phyloP scores from a whole-genome alignment of 2,329 filamentous ascomycete genomes.

The Tolypocladium ophioglossoides region DNA sequence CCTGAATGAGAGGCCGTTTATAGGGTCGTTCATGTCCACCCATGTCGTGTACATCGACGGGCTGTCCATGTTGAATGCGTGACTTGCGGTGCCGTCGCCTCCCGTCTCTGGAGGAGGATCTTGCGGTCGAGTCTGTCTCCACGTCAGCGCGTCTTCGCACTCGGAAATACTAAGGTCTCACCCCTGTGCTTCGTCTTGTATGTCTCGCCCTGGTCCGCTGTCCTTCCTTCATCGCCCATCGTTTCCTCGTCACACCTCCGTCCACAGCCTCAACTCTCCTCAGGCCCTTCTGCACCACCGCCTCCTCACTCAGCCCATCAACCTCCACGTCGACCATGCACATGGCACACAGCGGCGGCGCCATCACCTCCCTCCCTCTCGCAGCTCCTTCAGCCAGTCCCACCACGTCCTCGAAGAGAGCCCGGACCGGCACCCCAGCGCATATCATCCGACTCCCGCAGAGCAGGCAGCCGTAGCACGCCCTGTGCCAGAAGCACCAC shows the following conservation, averaged over 20 bases:
- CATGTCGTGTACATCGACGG: conserved; percentile 27
- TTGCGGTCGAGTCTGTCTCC: background rate
- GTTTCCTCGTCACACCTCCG: conserved; percentile 32
- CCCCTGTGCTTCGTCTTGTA: background rate
- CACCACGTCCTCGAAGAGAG: conserved; percentile 18
- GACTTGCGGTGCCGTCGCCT: background rate
- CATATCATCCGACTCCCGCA: conserved; percentile 32
- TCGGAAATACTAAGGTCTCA: background rate
- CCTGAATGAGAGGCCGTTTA: conserved; percentile 34
- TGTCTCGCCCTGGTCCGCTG: conserved; percentile 9
- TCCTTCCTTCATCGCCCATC: conserved; percentile 25
- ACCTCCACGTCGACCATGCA: conserved; percentile 32
- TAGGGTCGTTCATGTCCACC: conserved; percentile 37
- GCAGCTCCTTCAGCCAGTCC: conserved; percentile 1
- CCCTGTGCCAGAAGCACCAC: conserved; percentile 50
- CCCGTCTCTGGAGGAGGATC: background rate
- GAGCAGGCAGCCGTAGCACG: conserved; percentile 45
- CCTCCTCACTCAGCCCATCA: conserved; percentile 18
- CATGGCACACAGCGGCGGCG: conserved; percentile 37
- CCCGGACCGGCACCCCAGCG: conserved; percentile 20
- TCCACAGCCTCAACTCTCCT: conserved; percentile 31
- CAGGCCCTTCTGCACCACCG: conserved; percentile 30
- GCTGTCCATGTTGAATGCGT: conserved; percentile 8
- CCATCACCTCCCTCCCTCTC: conserved; percentile 28
- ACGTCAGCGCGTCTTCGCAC: background rate